A percentile compares a stretch with the other conserved stretches of the same genome.
These are phyloP conservation scores for Lolium rigidum DNA, from an alignment of 176 grass and related monocot species.

Conservation along the genomic window DNA sequence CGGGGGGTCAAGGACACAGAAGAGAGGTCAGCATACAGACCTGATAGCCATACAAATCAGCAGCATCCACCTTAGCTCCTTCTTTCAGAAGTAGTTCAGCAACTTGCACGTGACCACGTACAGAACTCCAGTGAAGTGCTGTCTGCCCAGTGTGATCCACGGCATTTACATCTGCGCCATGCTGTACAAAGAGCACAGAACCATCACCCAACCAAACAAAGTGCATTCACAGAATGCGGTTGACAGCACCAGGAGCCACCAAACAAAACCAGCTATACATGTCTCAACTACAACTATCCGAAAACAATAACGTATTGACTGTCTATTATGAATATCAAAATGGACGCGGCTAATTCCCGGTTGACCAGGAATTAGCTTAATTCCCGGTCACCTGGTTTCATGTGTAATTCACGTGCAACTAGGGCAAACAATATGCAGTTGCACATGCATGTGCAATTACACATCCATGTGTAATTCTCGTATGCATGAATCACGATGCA, in stretches of 20 bases:
- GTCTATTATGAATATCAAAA: background rate
- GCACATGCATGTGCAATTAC: too few relatives aligned
- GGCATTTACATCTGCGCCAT: conserved; percentile 83
- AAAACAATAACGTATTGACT: background rate
- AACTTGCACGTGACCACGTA: conserved; percentile 90
- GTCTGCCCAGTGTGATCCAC: conserved; percentile 86
- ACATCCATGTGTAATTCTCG: too few relatives aligned
- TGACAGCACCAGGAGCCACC: background rate
- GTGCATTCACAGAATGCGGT: background rate
- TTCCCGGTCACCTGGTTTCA: too few relatives aligned
- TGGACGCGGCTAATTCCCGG: too few relatives aligned
- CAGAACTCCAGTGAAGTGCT: conserved; percentile 93
- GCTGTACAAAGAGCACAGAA: conserved; percentile 52
- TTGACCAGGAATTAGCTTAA: too few relatives aligned
- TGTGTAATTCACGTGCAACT: too few relatives aligned
- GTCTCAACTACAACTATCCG: background rate
- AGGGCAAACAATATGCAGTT: too few relatives aligned
- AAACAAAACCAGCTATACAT: background rate
- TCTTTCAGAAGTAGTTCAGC: conserved; percentile 92
- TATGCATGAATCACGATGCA: too few relatives aligned
- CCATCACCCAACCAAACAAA: conserved; percentile 4
- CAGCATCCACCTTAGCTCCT: conserved; percentile 81
- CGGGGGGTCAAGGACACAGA: background rate
- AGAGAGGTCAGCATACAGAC: conserved; percentile 41
- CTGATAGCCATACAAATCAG: conserved; percentile 94